Conservation (phyloP, 1,284 basidiomycete species). For the Puccinia polysora region DNA sequence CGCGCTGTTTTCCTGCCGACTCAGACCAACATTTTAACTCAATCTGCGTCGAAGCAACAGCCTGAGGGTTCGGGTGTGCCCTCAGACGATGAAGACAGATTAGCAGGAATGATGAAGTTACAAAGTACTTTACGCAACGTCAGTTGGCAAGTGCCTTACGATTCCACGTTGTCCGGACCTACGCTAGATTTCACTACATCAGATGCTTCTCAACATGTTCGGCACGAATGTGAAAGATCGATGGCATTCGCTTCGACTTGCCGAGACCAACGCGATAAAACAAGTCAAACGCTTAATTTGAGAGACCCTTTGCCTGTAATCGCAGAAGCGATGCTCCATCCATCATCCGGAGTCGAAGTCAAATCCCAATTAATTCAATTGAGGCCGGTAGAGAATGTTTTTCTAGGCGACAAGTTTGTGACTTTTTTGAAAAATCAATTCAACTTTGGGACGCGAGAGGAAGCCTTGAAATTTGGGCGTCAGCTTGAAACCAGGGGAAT, state of each 20-base stretch:
- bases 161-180: slow-evolving; percentile 25
- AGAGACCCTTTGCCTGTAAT: slow-evolving; percentile 32
- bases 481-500: slow-evolving; percentile 32
- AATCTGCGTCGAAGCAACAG: slow-evolving; percentile 56
- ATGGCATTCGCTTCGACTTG: slow-evolving; percentile 16
- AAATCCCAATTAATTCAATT: slow-evolving; percentile 38
- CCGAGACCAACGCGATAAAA: slow-evolving; percentile 25
- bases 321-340: slow-evolving; percentile 42
- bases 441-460: slow-evolving; percentile 30
- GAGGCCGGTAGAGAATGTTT: slow-evolving; percentile 37
- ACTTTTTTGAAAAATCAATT: slow-evolving; percentile 43
- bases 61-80: slow-evolving; percentile 52
- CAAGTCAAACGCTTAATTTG: slow-evolving; percentile 15
- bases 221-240: slow-evolving; percentile 33
- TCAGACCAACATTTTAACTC: slow-evolving; percentile 59
- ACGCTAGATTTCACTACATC: slow-evolving; percentile 36
- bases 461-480: slow-evolving; percentile 41
- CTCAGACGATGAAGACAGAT: slow-evolving; percentile 63
- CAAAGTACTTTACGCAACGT: slow-evolving; percentile 68
- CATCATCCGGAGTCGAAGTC: slow-evolving; percentile 39
- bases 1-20: slow-evolving; percentile 85
- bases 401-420: slow-evolving; percentile 42
- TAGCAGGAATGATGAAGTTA: slow-evolving; percentile 88
- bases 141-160: slow-evolving; percentile 49
- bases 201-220: slow-evolving; percentile 36